Conservation (phyloP, 2,329 filamentous ascomycete genomes). For the Talaromyces rugulosus region DNA sequence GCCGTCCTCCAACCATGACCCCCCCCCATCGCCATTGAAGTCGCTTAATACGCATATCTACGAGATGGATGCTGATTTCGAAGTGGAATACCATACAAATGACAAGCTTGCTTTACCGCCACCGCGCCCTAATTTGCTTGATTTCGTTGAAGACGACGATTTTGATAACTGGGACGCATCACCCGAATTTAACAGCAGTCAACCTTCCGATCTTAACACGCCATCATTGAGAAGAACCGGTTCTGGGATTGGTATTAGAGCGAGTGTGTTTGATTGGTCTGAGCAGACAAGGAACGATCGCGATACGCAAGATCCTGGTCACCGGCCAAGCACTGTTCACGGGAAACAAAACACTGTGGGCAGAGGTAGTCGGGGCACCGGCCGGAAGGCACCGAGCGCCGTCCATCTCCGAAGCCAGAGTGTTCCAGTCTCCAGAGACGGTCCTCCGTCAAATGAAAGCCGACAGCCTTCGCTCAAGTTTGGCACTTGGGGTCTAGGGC, state of each 20-base stretch:
- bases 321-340: conserved; percentile 59
- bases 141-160: neutral
- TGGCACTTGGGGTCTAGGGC: conserved; percentile 63
- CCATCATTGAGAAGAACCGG: conserved; percentile 9
- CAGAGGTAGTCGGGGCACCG: conserved; percentile 54
- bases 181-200: neutral
- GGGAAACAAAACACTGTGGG: conserved; percentile 57
- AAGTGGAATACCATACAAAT: neutral
- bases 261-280: conserved; percentile 62
- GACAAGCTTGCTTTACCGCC: neutral
- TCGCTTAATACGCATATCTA: neutral
- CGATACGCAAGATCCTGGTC: conserved; percentile 49
- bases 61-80: neutral
- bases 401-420: conserved; percentile 64
- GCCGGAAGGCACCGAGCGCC: conserved; percentile 55
- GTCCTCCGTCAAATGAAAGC: conserved; percentile 46
- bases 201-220: conserved; percentile 18
- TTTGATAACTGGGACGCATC: conserved; percentile 7
- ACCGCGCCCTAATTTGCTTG: neutral
- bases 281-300: conserved; percentile 54
- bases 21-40: conserved; percentile 4
- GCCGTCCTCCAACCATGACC: neutral
- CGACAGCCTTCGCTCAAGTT: conserved; percentile 55
- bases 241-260: conserved; percentile 38
- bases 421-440: conserved; percentile 55